These are phyloP conservation scores for Actinomucor elegans DNA, from an alignment of 371 early-diverging fungal genomes.

Conservation along the genomic window DNA sequence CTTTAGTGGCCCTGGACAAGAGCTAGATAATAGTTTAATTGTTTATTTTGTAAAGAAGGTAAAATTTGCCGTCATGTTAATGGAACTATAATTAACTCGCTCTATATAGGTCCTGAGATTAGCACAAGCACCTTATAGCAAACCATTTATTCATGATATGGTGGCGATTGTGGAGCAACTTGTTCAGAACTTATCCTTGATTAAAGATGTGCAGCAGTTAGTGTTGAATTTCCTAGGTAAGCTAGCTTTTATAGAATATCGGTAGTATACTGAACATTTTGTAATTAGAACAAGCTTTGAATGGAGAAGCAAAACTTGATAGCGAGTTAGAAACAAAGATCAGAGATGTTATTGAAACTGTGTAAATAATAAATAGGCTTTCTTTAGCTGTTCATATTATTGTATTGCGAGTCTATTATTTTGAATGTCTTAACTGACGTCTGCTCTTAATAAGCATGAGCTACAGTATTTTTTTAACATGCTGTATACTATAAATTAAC, in stretches of 20 bases:
- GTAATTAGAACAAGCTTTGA: background rate
- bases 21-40: conserved; percentile 58
- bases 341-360: too few relatives aligned
- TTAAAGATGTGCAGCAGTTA: conserved; percentile 36
- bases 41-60: conserved; percentile 57
- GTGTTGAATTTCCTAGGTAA: conserved; percentile 47
- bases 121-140: conserved; percentile 49
- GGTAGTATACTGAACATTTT: background rate
- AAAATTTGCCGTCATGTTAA: too few relatives aligned
- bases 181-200: conserved; percentile 33
- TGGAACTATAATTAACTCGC: background rate
- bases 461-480: too few relatives aligned
- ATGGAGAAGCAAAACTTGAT: background rate
- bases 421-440: too few relatives aligned
- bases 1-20: conserved; percentile 41
- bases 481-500: too few relatives aligned
- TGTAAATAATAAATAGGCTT: too few relatives aligned
- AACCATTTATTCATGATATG: conserved; percentile 47
- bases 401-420: too few relatives aligned
- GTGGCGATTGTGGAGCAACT: conserved; percentile 48
- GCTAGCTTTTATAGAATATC: background rate
- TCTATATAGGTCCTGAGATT: conserved; percentile 47
- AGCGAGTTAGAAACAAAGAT: too few relatives aligned
- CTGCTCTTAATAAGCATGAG: too few relatives aligned
- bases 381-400: too few relatives aligned